A percentile compares a stretch with the other conserved stretches of the same genome.
These are phyloP conservation scores for Haplosporangium gracile DNA, from an alignment of 192 early-diverging fungal species.

Conservation along the genomic window DNA sequence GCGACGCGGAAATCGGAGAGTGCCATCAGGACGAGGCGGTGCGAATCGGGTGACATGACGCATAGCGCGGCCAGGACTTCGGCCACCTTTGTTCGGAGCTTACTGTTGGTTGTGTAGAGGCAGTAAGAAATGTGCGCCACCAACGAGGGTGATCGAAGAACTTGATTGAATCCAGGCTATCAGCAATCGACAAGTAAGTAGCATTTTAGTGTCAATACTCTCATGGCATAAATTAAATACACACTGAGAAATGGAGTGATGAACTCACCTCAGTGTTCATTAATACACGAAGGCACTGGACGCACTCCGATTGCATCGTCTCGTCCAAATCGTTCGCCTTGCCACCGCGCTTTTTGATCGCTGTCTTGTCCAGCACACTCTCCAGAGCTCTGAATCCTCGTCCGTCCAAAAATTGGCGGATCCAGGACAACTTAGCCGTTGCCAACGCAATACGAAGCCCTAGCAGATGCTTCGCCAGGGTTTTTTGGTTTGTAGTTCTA, in stretches of 20 bases:
- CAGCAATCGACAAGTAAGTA: background rate
- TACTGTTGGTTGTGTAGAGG: conserved; percentile 58
- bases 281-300: conserved; percentile 63
- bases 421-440: conserved; percentile 63
- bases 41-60: conserved; percentile 57
- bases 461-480: conserved; percentile 56
- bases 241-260: background rate
- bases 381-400: conserved; percentile 66
- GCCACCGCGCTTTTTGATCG: conserved; percentile 56
- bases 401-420: conserved; percentile 60
- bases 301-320: conserved; percentile 61
- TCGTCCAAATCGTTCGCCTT: conserved; percentile 58
- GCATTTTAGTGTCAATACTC: background rate
- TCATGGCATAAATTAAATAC: conserved; percentile 6
- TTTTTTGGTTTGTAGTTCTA: conserved; percentile 58
- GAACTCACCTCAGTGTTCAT: conserved; percentile 64
- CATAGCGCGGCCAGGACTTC: conserved; percentile 64
- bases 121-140: conserved; percentile 55
- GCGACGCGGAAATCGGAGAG: conserved; percentile 62
- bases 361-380: conserved; percentile 59
- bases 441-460: conserved; percentile 59
- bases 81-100: conserved; percentile 58
- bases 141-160: conserved; percentile 51
- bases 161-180: conserved; percentile 62
- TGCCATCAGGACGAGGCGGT: conserved; percentile 58